phyloP scores from a whole-genome alignment of 1,284 basidiomycete genomes.

The Leccinum solheimii region DNA sequence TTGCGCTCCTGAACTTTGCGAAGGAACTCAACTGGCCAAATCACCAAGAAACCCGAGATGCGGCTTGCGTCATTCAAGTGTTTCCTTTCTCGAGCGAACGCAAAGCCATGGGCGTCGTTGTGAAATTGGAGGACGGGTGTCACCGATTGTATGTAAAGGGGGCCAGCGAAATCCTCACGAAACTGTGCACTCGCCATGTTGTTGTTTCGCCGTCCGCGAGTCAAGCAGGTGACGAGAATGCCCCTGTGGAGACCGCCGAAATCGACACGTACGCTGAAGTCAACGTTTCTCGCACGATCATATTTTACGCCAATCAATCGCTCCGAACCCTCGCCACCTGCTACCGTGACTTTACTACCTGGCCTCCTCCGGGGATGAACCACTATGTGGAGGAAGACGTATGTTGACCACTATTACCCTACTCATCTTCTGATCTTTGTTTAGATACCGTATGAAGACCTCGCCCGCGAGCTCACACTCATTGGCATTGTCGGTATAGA shows the following conservation, averaged over 20 bases:
- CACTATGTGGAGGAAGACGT: constrained; percentile 58
- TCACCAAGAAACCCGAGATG: constrained; percentile 71
- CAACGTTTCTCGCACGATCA: constrained; percentile 89
- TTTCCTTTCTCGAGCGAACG: constrained; percentile 94
- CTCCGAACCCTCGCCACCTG: constrained; percentile 92
- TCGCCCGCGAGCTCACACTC: constrained; percentile 80
- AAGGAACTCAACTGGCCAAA: constrained; percentile 82
- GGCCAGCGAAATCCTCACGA: constrained; percentile 89
- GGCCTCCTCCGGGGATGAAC: constrained; percentile 70
- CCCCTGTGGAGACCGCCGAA: constrained; percentile 53
- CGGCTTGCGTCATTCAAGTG: constrained; percentile 79
- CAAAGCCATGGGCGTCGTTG: constrained; percentile 95
- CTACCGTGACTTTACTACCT: constrained; percentile 84
- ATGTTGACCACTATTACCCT: constrained; percentile 7
- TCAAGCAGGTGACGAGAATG: constrained; percentile 26
- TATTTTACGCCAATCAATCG: constrained; percentile 95
- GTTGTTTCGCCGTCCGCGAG: constrained; percentile 53
- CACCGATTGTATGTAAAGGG: constrained; percentile 74
- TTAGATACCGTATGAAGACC: constrained; percentile 69
- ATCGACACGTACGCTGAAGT: constrained; percentile 69
- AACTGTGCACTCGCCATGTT: constrained; percentile 72
- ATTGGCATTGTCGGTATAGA: constrained; percentile 93
- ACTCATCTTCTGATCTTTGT: constrained; percentile 5
- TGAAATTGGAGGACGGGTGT: constrained; percentile 57
- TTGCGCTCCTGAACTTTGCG: constrained; percentile 89